These are phyloP conservation scores for Rhizophagus sp. DNA, from an alignment of 192 early-diverging fungal species.

Conservation along the genomic window DNA sequence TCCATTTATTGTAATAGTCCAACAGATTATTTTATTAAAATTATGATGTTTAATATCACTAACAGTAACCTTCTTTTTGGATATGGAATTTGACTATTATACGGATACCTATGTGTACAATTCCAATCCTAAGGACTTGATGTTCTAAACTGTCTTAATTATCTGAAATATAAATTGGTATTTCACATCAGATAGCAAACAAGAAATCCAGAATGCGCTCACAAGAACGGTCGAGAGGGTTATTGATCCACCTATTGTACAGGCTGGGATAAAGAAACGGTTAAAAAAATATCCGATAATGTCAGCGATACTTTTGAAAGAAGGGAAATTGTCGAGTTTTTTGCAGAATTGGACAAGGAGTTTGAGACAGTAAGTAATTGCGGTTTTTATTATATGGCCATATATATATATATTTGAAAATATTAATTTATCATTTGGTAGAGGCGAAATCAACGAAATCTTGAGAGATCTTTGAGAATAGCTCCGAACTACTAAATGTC, in stretches of 20 bases:
- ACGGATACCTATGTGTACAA: neutral
- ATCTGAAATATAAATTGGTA: slow-evolving; percentile 23
- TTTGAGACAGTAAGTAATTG: slow-evolving; percentile 15
- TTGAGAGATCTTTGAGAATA: slow-evolving; percentile 21
- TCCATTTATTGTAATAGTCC: slow-evolving; percentile 22
- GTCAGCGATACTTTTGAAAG: slow-evolving; percentile 9
- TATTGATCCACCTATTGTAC: slow-evolving; percentile 9
- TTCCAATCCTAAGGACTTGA: slow-evolving; percentile 14
- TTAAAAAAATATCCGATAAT: slow-evolving; percentile 18
- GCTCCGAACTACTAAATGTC: slow-evolving; percentile 22
- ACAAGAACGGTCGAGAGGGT: slow-evolving; percentile 1
- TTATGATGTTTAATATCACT: slow-evolving; percentile 20
- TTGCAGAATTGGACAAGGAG: slow-evolving; percentile 14
- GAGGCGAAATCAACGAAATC: slow-evolving; percentile 19
- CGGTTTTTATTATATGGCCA: slow-evolving; percentile 12
- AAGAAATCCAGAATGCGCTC: slow-evolving; percentile 9
- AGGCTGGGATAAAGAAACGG: slow-evolving; percentile 16
- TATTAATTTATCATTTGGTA: neutral
- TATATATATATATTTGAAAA: slow-evolving; percentile 10
- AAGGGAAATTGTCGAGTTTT: slow-evolving; percentile 15
- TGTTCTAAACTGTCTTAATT: slow-evolving; percentile 19
- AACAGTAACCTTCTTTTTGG: neutral
- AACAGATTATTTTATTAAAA: slow-evolving; percentile 24
- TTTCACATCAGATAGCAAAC: slow-evolving; percentile 27
- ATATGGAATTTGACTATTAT: slow-evolving; percentile 9